Percentiles rank a stretch among this genome's conserved stretches.
phyloP scores from a whole-genome alignment of 257 asterid genomes.

The Lantana camara region DNA sequence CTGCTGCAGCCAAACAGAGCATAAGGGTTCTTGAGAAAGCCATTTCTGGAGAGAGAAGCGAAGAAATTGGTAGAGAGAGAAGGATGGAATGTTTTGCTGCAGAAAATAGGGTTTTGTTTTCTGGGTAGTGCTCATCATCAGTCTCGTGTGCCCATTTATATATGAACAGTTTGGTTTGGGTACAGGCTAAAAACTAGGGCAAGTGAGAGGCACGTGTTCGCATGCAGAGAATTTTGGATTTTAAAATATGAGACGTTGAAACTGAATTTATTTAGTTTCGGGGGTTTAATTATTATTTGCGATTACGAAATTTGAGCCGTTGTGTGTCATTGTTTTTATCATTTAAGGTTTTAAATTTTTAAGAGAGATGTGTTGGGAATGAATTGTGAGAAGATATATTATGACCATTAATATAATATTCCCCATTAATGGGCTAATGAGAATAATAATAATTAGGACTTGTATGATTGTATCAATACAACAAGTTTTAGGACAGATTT shows the following conservation, averaged over 20 bases:
- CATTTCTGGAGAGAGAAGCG: conserved; percentile 23
- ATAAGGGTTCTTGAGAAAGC: conserved; percentile 33
- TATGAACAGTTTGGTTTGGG: conserved; percentile 5
- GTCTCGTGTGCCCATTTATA: conserved; percentile 23
- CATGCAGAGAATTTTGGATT: neutral
- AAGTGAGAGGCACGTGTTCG: conserved; percentile 19
- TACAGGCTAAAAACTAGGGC: conserved; percentile 7
- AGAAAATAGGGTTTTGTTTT: too few species aligned
- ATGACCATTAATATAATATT: too few species aligned
- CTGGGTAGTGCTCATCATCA: too few species aligned
- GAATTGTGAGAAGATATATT: too few species aligned
- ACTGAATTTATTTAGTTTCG: neutral
- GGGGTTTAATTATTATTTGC: neutral
- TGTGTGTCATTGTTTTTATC: conserved; percentile 24
- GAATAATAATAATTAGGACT: too few species aligned
- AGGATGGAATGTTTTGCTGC: neutral
- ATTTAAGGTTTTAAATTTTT: conserved; percentile 17
- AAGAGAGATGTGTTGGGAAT: too few species aligned
- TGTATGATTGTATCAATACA: too few species aligned
- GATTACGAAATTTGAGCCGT: conserved; percentile 31
- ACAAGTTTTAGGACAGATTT: too few species aligned
- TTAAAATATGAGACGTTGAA: conserved; percentile 11
- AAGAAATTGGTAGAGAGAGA: neutral
- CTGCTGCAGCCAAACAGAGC: conserved; percentile 25
- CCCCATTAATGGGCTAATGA: too few species aligned